Evolutionary conservation across 106 monocot species (phyloP), one percentile per base, ranked within the genome.

Genomic region (Hemerocallis citrina): DNA sequence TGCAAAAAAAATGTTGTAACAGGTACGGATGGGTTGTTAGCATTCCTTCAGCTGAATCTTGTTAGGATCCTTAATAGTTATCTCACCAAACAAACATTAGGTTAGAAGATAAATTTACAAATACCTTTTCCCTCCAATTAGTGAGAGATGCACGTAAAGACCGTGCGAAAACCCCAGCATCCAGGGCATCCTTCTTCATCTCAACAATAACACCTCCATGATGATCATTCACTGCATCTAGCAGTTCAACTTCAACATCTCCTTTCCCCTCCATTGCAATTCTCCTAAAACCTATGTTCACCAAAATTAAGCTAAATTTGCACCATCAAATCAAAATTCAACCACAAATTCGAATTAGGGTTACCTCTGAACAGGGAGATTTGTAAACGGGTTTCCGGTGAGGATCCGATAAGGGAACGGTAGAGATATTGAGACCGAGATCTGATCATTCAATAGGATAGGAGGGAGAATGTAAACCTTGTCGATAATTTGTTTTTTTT

Each of bases 181-280:
- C 73, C 74, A 93, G 76, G 22, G 88, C 71, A 6, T 24, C 45
- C 44, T 75, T 77, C 59, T n/a, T n/a, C 64, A 93, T 48, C 71
- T 93, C 88, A 39, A 93, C 71, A 44, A 93, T 79, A 22, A 93
- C 76, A 42, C 92, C 92, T 66, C 79, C 84, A 74, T 88, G 69
- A 31, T 73, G 50, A 64, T 88, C 92, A 58, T 93, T 66, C 20
- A 74, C 65, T 33, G 75, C 83, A 48, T 51, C 17, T 59, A 91
- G 74, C 59, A 82, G 55, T 23, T 62, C 57, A 60, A 82, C 59
- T 41, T 72, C 73, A n/a, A n/a, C 39, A 67, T 61, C 59, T 33
- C 27, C 28, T 39, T 63, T 51, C 40, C 65, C 77, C 24, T 15
- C 44, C 61, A 67, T 51, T 25, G 20, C 21, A 12, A 33, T 57